phyloP scores from a whole-genome alignment of 129 eudicot genomes.

The Chrysanthemum seticuspe region DNA sequence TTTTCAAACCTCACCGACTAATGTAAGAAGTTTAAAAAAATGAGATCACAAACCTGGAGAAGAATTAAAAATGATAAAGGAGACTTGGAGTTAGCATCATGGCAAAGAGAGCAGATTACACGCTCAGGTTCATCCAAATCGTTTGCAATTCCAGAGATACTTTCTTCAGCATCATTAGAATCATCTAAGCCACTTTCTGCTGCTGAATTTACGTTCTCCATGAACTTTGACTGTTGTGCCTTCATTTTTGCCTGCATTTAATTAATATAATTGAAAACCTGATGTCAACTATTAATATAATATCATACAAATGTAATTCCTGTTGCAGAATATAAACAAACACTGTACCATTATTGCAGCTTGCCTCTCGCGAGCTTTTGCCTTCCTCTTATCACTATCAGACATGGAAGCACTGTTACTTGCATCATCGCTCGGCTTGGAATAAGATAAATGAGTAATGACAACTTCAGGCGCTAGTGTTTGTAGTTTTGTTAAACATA shows the following conservation, averaged over 20 bases:
- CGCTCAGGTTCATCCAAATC: constrained; percentile 47
- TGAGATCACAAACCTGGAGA: constrained; percentile 67
- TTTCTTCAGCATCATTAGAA: constrained; percentile 42
- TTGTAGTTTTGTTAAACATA: constrained; percentile 57
- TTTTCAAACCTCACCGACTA: not conserved
- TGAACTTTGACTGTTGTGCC: constrained; percentile 89
- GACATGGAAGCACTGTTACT: constrained; percentile 32
- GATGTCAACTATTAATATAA: not conserved
- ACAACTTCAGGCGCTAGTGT: constrained; percentile 75
- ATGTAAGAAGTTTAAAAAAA: constrained; percentile 1
- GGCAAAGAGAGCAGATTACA: constrained; percentile 89
- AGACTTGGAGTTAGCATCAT: constrained; percentile 67
- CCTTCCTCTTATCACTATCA: constrained; percentile 80
- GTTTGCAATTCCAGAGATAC: constrained; percentile 34
- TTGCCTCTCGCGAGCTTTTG: constrained; percentile 95
- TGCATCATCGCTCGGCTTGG: constrained; percentile 34
- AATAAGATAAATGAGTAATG: constrained; percentile 37
- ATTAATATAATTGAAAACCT: constrained; percentile 12
- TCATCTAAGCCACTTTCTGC: constrained; percentile 50
- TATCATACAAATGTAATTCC: not conserved
- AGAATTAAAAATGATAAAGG: constrained; percentile 79
- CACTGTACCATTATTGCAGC: constrained; percentile 80
- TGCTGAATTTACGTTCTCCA: constrained; percentile 54
- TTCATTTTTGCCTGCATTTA: constrained; percentile 83
- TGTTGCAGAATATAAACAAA: not conserved